Evolutionary conservation across 2,329 filamentous ascomycete genomes (phyloP).

Genomic region (Monosporascus cannonballus): DNA sequence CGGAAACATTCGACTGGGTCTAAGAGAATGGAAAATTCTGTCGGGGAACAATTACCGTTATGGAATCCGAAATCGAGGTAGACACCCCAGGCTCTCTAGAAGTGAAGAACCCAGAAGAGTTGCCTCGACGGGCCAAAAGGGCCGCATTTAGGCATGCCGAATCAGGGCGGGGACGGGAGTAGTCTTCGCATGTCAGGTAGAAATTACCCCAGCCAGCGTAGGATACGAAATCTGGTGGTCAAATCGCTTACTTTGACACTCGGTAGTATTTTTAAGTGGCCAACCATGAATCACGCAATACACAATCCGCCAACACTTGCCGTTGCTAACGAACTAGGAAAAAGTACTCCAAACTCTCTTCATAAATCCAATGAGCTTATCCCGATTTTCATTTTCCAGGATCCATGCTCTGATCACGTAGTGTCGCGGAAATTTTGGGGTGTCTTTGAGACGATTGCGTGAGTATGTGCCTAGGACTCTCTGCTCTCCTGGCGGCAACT

Average conservation of each 20-base stretch:
- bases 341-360: neutral
- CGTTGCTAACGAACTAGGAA: neutral
- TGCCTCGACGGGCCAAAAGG: neutral
- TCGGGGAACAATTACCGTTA: neutral
- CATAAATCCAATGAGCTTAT: neutral
- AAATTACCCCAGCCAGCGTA: neutral
- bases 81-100: neutral
- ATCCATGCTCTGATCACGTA: neutral
- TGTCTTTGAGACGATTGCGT: neutral
- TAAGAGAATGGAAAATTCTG: neutral
- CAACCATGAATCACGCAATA: neutral
- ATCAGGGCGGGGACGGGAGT: neutral
- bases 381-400: neutral
- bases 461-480: neutral
- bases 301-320: neutral
- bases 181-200: neutral
- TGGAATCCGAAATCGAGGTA: neutral
- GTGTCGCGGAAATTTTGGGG: neutral
- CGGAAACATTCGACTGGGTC: neutral
- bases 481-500: neutral
- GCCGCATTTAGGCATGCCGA: neutral
- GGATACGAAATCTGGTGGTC: neutral
- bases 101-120: neutral
- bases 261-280: neutral
- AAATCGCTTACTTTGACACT: neutral